Evolutionary conservation across 768 basidiomycete genomes (phyloP).

Genomic region (Lactifluus piperatus): DNA sequence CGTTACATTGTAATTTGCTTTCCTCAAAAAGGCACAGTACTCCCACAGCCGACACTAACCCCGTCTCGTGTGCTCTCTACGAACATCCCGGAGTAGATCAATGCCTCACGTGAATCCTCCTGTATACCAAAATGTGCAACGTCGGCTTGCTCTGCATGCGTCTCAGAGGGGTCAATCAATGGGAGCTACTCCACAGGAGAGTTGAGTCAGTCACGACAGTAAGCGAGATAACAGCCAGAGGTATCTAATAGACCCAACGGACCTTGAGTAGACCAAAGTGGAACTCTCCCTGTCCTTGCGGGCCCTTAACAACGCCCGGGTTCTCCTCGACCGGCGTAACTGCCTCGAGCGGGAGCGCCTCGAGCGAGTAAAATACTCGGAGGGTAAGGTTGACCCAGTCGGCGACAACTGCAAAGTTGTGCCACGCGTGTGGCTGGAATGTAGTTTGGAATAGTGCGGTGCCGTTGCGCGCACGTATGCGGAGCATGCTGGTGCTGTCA

Average conservation of each 20-base stretch:
- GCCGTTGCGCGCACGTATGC: constrained; percentile 46
- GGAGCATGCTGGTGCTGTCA: constrained; percentile 43
- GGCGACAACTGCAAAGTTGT: constrained; percentile 52
- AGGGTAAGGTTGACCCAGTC: constrained; percentile 47
- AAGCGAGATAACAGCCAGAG: neutral
- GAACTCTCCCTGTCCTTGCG: constrained; percentile 48
- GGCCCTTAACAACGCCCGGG: constrained; percentile 31
- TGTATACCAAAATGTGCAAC: constrained; percentile 53
- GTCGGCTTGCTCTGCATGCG: constrained; percentile 39
- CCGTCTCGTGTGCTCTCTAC: constrained; percentile 31
- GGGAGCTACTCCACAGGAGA: constrained; percentile 35
- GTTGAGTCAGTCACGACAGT: neutral
- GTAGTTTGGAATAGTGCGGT: constrained; percentile 42
- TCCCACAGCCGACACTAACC: constrained; percentile 30
- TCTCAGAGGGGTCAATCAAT: constrained; percentile 39
- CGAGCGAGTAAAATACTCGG: constrained; percentile 42
- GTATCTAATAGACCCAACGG: constrained; percentile 27
- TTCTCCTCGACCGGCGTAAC: constrained; percentile 40
- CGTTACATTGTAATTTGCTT: neutral
- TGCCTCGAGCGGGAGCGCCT: constrained; percentile 31
- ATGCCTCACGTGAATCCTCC: constrained; percentile 45
- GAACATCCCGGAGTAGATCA: constrained; percentile 52
- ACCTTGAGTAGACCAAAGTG: constrained; percentile 57
- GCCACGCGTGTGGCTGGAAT: constrained; percentile 40
- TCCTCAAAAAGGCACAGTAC: constrained; percentile 1